These are phyloP conservation scores for Parsonsia alboflavescens DNA, from an alignment of 257 asterid genomes.

Conservation along the genomic window DNA sequence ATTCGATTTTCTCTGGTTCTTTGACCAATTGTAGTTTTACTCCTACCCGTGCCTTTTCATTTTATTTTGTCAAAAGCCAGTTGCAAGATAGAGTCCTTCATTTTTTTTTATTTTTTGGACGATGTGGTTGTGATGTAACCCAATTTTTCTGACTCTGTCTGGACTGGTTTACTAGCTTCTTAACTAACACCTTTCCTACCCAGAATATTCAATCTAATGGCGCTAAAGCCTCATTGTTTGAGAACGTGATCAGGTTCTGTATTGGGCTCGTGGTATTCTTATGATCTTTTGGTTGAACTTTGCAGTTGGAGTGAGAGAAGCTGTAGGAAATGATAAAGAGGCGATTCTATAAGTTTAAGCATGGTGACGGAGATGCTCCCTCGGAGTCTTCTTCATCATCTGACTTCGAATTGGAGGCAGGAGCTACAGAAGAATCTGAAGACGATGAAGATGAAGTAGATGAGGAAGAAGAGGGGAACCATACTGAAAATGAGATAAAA, in stretches of 20 bases:
- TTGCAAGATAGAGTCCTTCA: neutral
- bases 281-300: slow-evolving; percentile 3
- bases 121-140: neutral
- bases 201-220: neutral
- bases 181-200: neutral
- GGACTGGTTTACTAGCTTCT: neutral
- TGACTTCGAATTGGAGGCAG: slow-evolving; percentile 59
- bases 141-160: neutral
- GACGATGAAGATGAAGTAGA: slow-evolving; percentile 45
- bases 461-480: slow-evolving; percentile 29
- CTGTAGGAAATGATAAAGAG: slow-evolving; percentile 62
- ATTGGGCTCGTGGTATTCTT: neutral
- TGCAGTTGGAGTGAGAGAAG: slow-evolving; percentile 36
- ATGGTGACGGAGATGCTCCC: slow-evolving; percentile 65
- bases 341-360: slow-evolving; percentile 71
- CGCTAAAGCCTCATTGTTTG: neutral
- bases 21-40: neutral
- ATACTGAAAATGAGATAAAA: slow-evolving; percentile 14
- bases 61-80: neutral
- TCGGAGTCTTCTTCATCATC: slow-evolving; percentile 77
- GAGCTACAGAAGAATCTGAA: slow-evolving; percentile 38
- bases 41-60: neutral
- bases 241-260: neutral
- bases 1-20: neutral
- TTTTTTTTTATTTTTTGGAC: neutral